Evolutionary conservation across 176 grass and related monocot species (phyloP).

Genomic region (Hordeum marinum): DNA sequence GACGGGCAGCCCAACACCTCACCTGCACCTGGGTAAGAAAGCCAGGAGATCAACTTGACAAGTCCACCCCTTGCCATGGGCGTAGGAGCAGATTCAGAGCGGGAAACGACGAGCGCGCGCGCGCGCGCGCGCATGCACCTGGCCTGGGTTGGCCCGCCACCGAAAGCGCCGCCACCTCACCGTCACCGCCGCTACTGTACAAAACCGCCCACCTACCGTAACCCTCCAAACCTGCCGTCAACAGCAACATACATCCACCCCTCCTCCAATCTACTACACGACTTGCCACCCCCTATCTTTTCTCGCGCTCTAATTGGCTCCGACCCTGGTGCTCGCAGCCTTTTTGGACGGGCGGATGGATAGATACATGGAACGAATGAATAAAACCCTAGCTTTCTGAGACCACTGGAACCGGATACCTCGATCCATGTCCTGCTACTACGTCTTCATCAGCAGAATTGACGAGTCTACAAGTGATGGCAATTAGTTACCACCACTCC

Average conservation of each 20-base stretch:
- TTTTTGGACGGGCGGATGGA: neutral
- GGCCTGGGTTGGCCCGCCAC: neutral
- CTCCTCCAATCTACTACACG: neutral
- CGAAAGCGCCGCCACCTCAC: neutral
- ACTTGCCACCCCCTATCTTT: neutral
- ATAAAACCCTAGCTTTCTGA: neutral
- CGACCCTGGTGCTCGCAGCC: neutral
- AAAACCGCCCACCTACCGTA: neutral
- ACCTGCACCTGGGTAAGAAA: too few species aligned
- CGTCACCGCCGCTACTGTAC: neutral
- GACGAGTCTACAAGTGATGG: neutral
- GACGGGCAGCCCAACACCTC: too few species aligned
- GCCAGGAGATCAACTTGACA: too few species aligned
- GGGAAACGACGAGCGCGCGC: neutral
- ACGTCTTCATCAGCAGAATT: neutral
- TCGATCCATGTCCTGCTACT: neutral
- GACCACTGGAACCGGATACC: neutral
- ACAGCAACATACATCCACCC: neutral
- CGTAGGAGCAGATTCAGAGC: neutral
- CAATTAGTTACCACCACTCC: neutral
- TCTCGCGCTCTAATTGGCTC: neutral
- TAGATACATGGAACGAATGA: neutral
- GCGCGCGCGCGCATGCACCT: constrained; percentile 10
- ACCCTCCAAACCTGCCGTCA: neutral
- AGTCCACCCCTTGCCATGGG: neutral